Evolutionary conservation across 2,329 filamentous ascomycete species (phyloP), one percentile per base, ranked within the genome.

Genomic region (Mycosphaerella arachidis): DNA sequence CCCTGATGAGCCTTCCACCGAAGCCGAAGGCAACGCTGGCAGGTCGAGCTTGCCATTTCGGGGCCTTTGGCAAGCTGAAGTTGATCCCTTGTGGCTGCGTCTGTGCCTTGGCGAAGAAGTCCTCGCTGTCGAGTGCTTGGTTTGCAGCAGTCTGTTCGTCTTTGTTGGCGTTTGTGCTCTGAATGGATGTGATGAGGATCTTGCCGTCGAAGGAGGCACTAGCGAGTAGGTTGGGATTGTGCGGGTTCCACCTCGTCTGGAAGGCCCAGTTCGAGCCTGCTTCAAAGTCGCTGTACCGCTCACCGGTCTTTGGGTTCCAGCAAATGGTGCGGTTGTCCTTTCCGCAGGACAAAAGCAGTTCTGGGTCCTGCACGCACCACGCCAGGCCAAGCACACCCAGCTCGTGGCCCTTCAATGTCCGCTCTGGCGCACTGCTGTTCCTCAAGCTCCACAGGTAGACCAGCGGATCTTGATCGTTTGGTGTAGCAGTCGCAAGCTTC

Each of bases 251-350:
- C 63, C 88, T 85, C 5, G 94, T 96, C 73, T 93, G 87, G 80
- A 99, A 99, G 6, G 92, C 96, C 93, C 94, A 99, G 76, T 97
- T 99, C n/a, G 93, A 97, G 56, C 96, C 92, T 70, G 97, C 91
- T 4, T 93, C 92, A 72, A 97, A 93, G 76, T 97, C 93, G 66
- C 95, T 94, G 64, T 92, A 89, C 12, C 85, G 82, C 72, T 94
- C 86, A 56, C 93, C 93, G 2, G 89, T 96, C 71, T 94, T 90
- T 1, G 94, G 91, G 75, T 97, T 97, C 94, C 95, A 99, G 62
- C 94, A 87, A 62, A 99, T 84, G 1, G 92, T 97, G 68, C 91
- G 86, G 73, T 97, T 97, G 76, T 99, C 94, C 77, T 97, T 97
- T 67, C 94, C 95, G 66, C 89, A 95, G 2, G 94, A 99, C 24